These are phyloP conservation scores for Excoecaria agallocha DNA, from an alignment of 345 rosid species.

Conservation along the genomic window DNA sequence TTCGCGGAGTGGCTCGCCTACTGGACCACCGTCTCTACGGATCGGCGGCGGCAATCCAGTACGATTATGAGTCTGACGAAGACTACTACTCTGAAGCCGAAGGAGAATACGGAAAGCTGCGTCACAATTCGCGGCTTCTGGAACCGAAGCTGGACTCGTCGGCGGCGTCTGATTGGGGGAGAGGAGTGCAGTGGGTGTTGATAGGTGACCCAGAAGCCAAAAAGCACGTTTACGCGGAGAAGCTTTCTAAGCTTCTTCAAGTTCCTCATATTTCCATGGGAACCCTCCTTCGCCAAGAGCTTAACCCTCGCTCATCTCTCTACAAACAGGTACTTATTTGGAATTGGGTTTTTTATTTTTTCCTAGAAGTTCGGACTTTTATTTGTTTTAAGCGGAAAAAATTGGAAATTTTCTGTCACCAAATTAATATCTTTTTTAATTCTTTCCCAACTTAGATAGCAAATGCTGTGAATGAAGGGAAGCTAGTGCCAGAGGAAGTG, in stretches of 20 bases:
- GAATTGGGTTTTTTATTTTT: background rate
- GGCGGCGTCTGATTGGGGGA: slow-evolving; percentile 45
- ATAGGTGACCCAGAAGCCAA: slow-evolving; percentile 75
- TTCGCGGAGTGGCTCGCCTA: slow-evolving; percentile 17
- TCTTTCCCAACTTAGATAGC: slow-evolving; percentile 35
- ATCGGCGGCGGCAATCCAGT: slow-evolving; percentile 63
- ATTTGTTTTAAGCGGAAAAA: background rate
- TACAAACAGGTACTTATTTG: slow-evolving; percentile 51
- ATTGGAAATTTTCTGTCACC: background rate
- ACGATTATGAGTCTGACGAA: slow-evolving; percentile 33
- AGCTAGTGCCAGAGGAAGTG: slow-evolving; percentile 68
- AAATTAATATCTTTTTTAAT: background rate
- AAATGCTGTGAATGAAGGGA: slow-evolving; percentile 63
- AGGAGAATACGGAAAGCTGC: background rate
- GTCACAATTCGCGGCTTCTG: slow-evolving; percentile 12
- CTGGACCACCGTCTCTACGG: slow-evolving; percentile 40
- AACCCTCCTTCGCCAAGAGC: slow-evolving; percentile 78
- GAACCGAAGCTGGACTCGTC: slow-evolving; percentile 26
- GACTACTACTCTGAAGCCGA: slow-evolving; percentile 12
- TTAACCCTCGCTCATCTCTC: slow-evolving; percentile 66
- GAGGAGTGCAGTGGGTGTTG: slow-evolving; percentile 95
- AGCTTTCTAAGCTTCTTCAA: slow-evolving; percentile 73
- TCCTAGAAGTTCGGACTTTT: background rate
- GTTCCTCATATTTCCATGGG: slow-evolving; percentile 97
- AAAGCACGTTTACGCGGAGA: slow-evolving; percentile 73